Conservation (phyloP, 805 yeast species). For the Debaryomyces prosopidis region DNA sequence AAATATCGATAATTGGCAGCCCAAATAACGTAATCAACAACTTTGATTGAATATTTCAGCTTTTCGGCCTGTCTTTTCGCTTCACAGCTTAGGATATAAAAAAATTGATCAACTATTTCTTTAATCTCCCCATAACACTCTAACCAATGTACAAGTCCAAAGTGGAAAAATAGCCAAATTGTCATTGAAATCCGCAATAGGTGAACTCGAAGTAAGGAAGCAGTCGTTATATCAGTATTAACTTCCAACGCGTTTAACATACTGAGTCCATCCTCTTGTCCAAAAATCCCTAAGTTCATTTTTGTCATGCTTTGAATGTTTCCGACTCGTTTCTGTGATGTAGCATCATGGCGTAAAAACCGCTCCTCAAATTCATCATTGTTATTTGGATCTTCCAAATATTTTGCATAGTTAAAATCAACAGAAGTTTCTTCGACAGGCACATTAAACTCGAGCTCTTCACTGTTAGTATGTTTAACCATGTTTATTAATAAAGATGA, state of each 20-base stretch:
- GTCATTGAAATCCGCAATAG: slow-evolving; percentile 14
- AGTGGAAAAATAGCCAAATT: slow-evolving; percentile 4
- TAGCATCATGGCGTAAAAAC: background rate
- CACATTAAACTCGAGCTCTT: background rate
- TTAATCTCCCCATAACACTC: background rate
- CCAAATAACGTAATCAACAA: slow-evolving; percentile 3
- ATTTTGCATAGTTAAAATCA: background rate
- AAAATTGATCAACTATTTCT: slow-evolving; percentile 4
- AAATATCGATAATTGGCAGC: slow-evolving; percentile 6
- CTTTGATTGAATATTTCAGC: slow-evolving; percentile 2
- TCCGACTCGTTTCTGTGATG: background rate
- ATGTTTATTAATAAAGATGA: background rate
- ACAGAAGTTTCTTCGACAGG: background rate
- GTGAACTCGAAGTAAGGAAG: slow-evolving; percentile 17
- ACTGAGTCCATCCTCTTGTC: slow-evolving; percentile 2
- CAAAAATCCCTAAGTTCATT: background rate
- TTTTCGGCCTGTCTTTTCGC: slow-evolving; percentile 7
- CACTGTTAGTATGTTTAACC: background rate
- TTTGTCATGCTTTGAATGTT: background rate
- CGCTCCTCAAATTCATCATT: background rate
- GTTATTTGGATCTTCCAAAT: background rate
- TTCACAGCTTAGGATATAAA: slow-evolving; percentile 6
- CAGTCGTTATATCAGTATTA: slow-evolving; percentile 15
- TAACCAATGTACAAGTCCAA: background rate
- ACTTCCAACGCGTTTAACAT: slow-evolving; percentile 14